Percentiles rank a stretch among this genome's conserved stretches.
Evolutionary conservation across 2,329 filamentous ascomycete genomes (phyloP).

Genomic region (Dothistroma septosporum): DNA sequence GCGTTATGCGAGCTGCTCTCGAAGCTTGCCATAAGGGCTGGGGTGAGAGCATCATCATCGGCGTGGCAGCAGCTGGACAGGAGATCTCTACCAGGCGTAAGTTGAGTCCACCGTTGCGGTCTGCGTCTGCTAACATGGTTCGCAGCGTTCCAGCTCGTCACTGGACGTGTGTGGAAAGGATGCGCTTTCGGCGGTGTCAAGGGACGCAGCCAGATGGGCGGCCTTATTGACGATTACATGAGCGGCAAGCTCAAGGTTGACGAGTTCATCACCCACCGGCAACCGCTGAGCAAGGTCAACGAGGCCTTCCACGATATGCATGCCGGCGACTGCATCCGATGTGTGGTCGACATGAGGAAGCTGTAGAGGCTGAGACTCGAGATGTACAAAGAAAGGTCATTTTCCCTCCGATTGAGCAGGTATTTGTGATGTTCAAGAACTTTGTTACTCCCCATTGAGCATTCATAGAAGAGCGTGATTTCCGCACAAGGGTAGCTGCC

Average conservation of each 20-base stretch:
- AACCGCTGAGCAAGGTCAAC: slow-evolving; percentile 80
- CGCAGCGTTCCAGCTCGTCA: slow-evolving; percentile 94
- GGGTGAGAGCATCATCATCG: slow-evolving; percentile 97
- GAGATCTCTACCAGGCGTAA: slow-evolving; percentile 90
- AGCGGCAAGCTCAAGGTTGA: slow-evolving; percentile 90
- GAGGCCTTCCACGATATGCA: slow-evolving; percentile 91
- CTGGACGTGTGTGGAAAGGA: slow-evolving; percentile 94
- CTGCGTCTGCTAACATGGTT: slow-evolving; percentile 10
- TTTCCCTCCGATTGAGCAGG: not conserved
- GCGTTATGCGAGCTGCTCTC: slow-evolving; percentile 90
- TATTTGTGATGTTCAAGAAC: no score
- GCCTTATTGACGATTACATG: slow-evolving; percentile 85
- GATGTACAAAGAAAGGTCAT: not conserved
- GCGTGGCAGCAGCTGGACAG: slow-evolving; percentile 91
- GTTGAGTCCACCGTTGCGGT: slow-evolving; percentile 39
- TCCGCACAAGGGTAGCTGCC: no score
- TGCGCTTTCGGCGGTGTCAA: slow-evolving; percentile 98
- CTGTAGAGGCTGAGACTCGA: slow-evolving; percentile 11
- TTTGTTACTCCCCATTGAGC: no score
- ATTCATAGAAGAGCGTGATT: no score
- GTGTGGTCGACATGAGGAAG: slow-evolving; percentile 68
- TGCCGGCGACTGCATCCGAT: slow-evolving; percentile 92
- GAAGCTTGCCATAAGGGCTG: slow-evolving; percentile 99
- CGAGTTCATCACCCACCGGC: slow-evolving; percentile 97
- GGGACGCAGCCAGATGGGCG: slow-evolving; percentile 85